Evolutionary conservation across 306 rosid genomes (phyloP).

Genomic region (Mimosa pudica): DNA sequence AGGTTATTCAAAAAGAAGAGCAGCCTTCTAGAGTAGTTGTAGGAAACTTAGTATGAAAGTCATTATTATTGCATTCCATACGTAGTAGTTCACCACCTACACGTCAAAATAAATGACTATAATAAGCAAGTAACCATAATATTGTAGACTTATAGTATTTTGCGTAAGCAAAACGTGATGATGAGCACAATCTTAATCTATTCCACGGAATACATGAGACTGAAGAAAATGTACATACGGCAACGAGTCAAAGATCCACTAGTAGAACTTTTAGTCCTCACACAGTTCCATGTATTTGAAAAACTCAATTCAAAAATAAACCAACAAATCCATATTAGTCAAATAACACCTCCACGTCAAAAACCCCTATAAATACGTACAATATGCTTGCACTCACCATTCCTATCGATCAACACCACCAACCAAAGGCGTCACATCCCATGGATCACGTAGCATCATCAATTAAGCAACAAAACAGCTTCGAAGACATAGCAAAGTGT

Average conservation of each 20-base stretch:
- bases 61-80: not conserved
- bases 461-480: constrained; percentile 45
- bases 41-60: not conserved
- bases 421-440: not conserved
- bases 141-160: not conserved
- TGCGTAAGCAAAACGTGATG: not conserved
- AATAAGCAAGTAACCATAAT: not conserved
- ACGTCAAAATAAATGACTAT: not conserved
- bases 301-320: not conserved
- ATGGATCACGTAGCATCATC: constrained; percentile 2
- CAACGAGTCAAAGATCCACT: constrained; percentile 9
- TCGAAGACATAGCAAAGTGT: constrained; percentile 32
- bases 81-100: not conserved
- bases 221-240: not conserved
- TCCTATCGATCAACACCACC: not conserved
- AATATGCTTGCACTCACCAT: not conserved
- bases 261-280: not conserved
- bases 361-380: constrained; percentile 1
- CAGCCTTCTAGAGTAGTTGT: not conserved
- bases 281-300: not conserved
- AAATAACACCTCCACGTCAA: not conserved
- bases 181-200: not conserved
- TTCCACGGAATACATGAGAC: not conserved
- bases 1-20: not conserved
- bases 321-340: not conserved